Percentiles rank a stretch among this genome's conserved stretches.
Conservation (phyloP, 176 grass and related monocot genomes). For the Phragmites australis region DNA sequence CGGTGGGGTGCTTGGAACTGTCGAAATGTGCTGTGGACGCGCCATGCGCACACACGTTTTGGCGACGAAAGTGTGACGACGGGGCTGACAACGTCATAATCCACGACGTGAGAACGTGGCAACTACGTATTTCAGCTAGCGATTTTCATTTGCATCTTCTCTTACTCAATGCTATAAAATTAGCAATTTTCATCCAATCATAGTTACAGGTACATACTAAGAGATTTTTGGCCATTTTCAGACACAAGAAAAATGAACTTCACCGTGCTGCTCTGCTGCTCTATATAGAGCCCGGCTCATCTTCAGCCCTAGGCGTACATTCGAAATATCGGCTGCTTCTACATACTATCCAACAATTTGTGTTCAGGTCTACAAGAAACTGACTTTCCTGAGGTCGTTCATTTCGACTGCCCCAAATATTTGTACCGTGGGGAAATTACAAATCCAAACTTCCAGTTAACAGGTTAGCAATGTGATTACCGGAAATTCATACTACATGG, state of each 20-base stretch:
- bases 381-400: background rate
- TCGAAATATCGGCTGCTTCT: constrained; percentile 3
- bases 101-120: background rate
- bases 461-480: background rate
- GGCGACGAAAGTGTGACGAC: background rate
- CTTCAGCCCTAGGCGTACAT: background rate
- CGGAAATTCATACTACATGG: background rate
- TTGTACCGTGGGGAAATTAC: background rate
- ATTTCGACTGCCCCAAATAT: background rate
- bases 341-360: background rate
- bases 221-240: background rate
- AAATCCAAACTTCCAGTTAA: background rate
- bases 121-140: background rate
- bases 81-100: background rate
- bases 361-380: background rate
- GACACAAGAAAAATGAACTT: background rate
- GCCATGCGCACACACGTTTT: background rate
- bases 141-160: background rate
- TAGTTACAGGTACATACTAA: background rate
- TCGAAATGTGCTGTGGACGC: background rate
- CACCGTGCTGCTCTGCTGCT: background rate
- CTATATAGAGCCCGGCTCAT: background rate
- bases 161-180: background rate
- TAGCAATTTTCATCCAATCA: background rate
- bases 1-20: background rate